A percentile compares a stretch with the other conserved stretches of the same genome.
These are phyloP conservation scores for Begonia fuchsioides DNA, from an alignment of 306 rosid species.

Conservation along the genomic window DNA sequence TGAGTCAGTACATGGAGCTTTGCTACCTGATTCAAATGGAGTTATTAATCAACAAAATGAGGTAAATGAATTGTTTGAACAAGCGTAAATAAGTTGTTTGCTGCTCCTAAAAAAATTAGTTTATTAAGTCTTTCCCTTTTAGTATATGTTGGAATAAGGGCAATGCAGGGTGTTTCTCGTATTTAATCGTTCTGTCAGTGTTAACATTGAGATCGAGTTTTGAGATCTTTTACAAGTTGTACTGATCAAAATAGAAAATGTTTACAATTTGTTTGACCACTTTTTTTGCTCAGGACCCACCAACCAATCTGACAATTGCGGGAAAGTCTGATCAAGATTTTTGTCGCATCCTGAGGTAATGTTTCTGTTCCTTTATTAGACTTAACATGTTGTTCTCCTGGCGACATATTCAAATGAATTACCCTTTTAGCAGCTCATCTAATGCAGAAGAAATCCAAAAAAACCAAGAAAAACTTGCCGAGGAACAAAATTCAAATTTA, in stretches of 20 bases:
- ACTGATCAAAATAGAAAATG: not conserved
- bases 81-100: conserved; percentile 6
- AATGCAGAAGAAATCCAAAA: conserved; percentile 23
- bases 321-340: conserved; percentile 21
- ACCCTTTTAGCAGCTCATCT: conserved; percentile 29
- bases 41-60: conserved; percentile 32
- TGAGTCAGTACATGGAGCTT: conserved; percentile 27
- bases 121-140: no score
- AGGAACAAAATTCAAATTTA: conserved; percentile 14
- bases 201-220: not conserved
- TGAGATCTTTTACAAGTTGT: not conserved
- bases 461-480: conserved; percentile 7
- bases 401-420: not conserved
- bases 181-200: not conserved
- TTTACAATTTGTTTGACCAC: conserved; percentile 6
- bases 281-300: conserved; percentile 25
- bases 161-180: not conserved
- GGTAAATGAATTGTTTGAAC: conserved; percentile 25
- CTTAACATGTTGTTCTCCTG: not conserved
- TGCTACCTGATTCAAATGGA: conserved; percentile 16
- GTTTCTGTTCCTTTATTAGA: conserved; percentile 15
- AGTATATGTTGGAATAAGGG: not conserved
- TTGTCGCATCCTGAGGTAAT: not conserved
- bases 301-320: conserved; percentile 23
- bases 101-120: not conserved